Evolutionary conservation across 371 early-diverging fungal species (phyloP), one percentile per base, ranked within the genome.

Genomic region (Apophysomyces ossiformis): DNA sequence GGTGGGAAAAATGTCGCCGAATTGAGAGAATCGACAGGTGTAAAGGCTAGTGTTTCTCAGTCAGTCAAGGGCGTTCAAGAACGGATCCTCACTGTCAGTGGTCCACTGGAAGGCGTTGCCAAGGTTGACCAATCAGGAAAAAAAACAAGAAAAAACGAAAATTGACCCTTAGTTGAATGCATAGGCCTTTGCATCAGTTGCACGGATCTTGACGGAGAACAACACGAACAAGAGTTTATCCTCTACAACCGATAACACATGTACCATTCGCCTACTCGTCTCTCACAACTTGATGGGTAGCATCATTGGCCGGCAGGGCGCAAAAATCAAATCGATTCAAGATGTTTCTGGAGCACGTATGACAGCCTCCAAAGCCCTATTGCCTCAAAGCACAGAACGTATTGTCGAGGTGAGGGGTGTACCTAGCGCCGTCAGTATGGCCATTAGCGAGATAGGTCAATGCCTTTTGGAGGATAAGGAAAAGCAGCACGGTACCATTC

Each of bases 251-350:
- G 59, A 68, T 18, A 66, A 63, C 16, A 44, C 43, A 16, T 39
- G 41, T 36, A 71, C 76, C 12, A 76, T 95, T 60, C 93, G 94
- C 57, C 74, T 95, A 43, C 79, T 95, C 69, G 88, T 95, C 67
- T 89, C 93, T 41, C 92, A 94, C 73, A 89, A 89, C 69, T 76
- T 93, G 60, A 93, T 94, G 92, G 95, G 95, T 37, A 90, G 92
- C 15, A 87, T 95, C 61, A 95, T 95, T 75, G 95, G 94, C 57
- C 90, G 91, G 57, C 91, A 91, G 75, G 95, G 95, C 37, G 76
- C 86, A 64, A 92, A 91, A 79, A 93, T 95, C 72, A 93, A 93
- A 80, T 88, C 90, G 66, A 93, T 95, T 65, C 94, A 93, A 79
- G 94, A 95, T 66, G 73, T 82, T 13, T 90, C 92, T 16, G 90